Evolutionary conservation across 495 filamentous ascomycete species (phyloP).

Genomic region (Mytilinidion resinicola): DNA sequence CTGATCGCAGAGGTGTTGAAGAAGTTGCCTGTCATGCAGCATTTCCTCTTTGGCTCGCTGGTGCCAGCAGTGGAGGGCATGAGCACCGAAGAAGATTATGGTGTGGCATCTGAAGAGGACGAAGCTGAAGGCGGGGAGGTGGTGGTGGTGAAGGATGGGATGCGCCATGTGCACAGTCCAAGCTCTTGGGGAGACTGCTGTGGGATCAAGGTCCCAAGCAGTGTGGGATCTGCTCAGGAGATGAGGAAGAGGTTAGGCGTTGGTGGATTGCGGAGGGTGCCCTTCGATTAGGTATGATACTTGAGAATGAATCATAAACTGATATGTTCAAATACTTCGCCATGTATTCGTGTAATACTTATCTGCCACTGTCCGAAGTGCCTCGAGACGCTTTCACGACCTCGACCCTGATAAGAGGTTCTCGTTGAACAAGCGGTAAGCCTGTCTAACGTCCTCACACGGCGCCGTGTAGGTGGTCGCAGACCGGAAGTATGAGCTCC

Average conservation of each 20-base stretch:
- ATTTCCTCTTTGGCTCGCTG: constrained; percentile 88
- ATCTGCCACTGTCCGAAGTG: too few relatives aligned
- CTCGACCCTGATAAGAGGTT: too few relatives aligned
- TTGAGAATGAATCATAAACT: too few relatives aligned
- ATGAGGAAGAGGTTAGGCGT: constrained; percentile 66
- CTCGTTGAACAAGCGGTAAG: too few relatives aligned
- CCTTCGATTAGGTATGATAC: constrained; percentile 62
- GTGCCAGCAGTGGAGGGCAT: constrained; percentile 76
- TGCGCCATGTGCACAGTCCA: constrained; percentile 60
- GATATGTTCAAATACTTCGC: too few relatives aligned
- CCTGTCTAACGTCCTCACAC: too few relatives aligned
- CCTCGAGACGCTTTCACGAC: too few relatives aligned
- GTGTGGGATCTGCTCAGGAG: constrained; percentile 79
- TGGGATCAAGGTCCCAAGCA: constrained; percentile 95
- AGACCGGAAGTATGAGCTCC: too few relatives aligned
- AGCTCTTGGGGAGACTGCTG: constrained; percentile 94
- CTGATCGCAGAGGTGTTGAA: constrained; percentile 87
- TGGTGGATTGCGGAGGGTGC: constrained; percentile 69
- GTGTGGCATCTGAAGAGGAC: constrained; percentile 40
- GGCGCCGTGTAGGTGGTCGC: too few relatives aligned
- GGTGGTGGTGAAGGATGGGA: constrained; percentile 56
- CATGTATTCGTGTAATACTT: too few relatives aligned
- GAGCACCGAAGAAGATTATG: constrained; percentile 53
- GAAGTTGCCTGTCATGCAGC: constrained; percentile 97
- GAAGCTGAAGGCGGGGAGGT: constrained; percentile 49